Conservation (phyloP, 352 stramenopile species). For the Aphanomyces invadans region DNA sequence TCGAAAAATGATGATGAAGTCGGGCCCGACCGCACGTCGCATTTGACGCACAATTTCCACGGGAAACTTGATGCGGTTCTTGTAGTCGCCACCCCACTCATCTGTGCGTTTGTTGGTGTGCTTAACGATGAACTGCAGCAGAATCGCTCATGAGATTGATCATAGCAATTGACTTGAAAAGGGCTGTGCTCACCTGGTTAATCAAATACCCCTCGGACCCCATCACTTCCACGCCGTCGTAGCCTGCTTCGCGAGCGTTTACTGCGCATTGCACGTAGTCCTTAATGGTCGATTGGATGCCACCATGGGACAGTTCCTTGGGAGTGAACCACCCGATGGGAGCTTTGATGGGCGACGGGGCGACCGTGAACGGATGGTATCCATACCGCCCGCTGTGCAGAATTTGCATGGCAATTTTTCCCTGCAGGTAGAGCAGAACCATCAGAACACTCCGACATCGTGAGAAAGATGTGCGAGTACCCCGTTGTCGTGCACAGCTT, state of each 20-base stretch:
- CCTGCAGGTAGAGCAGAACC: slow-evolving; percentile 20
- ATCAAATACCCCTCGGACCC: slow-evolving; percentile 97
- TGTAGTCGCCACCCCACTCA: slow-evolving; percentile 90
- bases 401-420: slow-evolving; percentile 89
- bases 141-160: neutral
- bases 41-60: slow-evolving; percentile 92
- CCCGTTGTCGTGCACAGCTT: slow-evolving; percentile 85
- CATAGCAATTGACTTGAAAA: neutral
- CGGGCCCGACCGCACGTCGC: slow-evolving; percentile 76
- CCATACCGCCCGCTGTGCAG: slow-evolving; percentile 93
- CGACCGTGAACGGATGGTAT: slow-evolving; percentile 93
- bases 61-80: slow-evolving; percentile 91
- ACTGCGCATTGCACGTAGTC: slow-evolving; percentile 89
- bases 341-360: slow-evolving; percentile 87
- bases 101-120: slow-evolving; percentile 93
- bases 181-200: slow-evolving; percentile 63
- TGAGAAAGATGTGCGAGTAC: neutral
- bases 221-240: slow-evolving; percentile 98
- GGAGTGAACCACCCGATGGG: slow-evolving; percentile 92
- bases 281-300: slow-evolving; percentile 86
- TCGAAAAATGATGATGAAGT: slow-evolving; percentile 98
- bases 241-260: slow-evolving; percentile 85
- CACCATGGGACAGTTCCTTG: slow-evolving; percentile 63
- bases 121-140: slow-evolving; percentile 82
- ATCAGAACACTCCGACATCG: neutral